Percentiles rank a stretch among this genome's conserved stretches.
Evolutionary conservation across 148 eudicot species (phyloP).

Genomic region (Chenopodium formosanum): DNA sequence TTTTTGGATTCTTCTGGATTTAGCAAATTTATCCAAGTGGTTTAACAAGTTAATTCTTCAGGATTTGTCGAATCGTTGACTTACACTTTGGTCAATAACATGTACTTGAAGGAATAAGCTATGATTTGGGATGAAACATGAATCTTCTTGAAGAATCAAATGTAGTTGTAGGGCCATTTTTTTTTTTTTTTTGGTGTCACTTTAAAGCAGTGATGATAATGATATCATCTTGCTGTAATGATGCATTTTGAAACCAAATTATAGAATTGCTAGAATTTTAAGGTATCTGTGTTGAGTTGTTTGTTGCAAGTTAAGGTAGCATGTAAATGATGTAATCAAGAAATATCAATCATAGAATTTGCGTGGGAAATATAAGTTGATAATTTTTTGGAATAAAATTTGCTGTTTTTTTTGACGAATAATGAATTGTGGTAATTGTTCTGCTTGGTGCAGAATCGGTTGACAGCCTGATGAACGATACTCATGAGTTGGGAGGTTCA

Average conservation of each 20-base stretch:
- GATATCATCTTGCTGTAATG: background rate
- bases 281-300: background rate
- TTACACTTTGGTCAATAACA: background rate
- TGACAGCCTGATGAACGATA: slow-evolving; percentile 86
- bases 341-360: background rate
- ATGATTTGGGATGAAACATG: background rate
- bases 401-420: background rate
- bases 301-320: background rate
- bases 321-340: background rate
- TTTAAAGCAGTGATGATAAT: background rate
- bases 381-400: background rate
- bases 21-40: background rate
- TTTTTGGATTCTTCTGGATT: background rate
- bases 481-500: slow-evolving; percentile 94
- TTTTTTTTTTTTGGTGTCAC: background rate
- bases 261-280: too few relatives aligned
- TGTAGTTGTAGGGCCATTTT: background rate
- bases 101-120: background rate
- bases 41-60: background rate
- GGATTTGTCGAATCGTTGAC: background rate
- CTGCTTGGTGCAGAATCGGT: slow-evolving; percentile 67
- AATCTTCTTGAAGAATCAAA: background rate
- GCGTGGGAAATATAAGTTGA: too few relatives aligned
- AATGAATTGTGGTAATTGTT: background rate
- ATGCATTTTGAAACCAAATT: too few relatives aligned